Base-by-base conservation (phyloP, 352 stramenopile species). In the Globisporangium mamillatum region DNA sequence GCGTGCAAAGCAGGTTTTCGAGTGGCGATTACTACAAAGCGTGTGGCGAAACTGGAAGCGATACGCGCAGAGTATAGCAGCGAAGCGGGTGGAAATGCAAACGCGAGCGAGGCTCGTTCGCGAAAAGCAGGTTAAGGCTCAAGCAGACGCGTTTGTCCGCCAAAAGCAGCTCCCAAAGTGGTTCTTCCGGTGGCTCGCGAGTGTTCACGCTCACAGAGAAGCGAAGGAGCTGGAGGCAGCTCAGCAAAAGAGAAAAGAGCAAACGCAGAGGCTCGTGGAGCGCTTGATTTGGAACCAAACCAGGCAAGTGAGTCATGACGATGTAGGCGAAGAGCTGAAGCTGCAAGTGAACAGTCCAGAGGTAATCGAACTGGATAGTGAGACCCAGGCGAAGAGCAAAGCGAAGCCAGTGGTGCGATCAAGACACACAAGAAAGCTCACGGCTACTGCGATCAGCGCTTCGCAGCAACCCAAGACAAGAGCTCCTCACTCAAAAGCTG, bases 131-230 rank as follows among this genome's bases (percentile, higher is more conserved):
- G 12, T 63, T 4, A 4, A 16, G 6, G 27, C 48, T 1, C 66
- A 64, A 38, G 84, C 82, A 0, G 64, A 75, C 9, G 34, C 60
- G 12, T 86, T 89, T 61, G 65, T 74, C 64, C 76, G 80, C 3
- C 41, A 59, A 3, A 81, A 71, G 44, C 69, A 68, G 22, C 58
- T 92, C 22, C 73, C 81, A 0, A 62, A 60, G 29, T 86, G 71
- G 79, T 91, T 92, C 61, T 83, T 87, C 53, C 71, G 52, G 4
- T 92, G 84, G 84, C 55, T n/a, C 1, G 57, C 48, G 20, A 70
- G 64, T 20, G 66, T 73, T 9, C 63, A 27, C 24, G 72, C 75
- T 18, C 32, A 59, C 29, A 79, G 78, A 52, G 75, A 88, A 10
- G 68, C 67, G 14, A 63, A 64, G n/a, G 58, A 64, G n/a, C 44